Percentiles rank a stretch among this genome's conserved stretches.
Evolutionary conservation across 2,329 filamentous ascomycete species (phyloP).

Genomic region (Aureobasidium uvarum): DNA sequence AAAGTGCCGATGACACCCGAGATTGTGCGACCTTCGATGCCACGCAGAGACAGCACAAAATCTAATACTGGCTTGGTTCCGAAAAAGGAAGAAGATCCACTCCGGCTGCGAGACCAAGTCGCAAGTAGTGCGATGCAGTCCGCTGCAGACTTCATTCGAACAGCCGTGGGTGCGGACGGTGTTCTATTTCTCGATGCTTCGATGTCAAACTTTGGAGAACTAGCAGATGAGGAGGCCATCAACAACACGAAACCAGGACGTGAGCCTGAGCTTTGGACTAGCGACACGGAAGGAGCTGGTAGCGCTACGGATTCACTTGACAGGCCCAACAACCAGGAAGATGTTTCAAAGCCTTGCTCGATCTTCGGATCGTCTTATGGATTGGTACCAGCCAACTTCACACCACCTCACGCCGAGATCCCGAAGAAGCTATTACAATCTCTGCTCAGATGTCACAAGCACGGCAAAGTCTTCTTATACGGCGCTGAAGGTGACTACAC

Average conservation of each 20-base stretch:
- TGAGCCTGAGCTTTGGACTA: not conserved
- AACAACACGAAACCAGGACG: slow-evolving; percentile 9
- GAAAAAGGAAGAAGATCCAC: slow-evolving; percentile 31
- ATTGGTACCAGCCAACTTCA: slow-evolving; percentile 10
- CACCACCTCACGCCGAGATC: slow-evolving; percentile 10
- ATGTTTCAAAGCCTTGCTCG: slow-evolving; percentile 15
- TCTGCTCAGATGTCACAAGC: slow-evolving; percentile 36
- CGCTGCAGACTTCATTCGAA: slow-evolving; percentile 47
- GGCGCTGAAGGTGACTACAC: slow-evolving; percentile 31
- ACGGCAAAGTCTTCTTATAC: slow-evolving; percentile 41
- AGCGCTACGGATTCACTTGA: slow-evolving; percentile 16
- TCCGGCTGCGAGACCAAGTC: slow-evolving; percentile 30
- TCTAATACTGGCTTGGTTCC: slow-evolving; percentile 6
- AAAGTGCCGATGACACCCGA: not conserved
- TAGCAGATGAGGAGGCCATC: slow-evolving; percentile 6
- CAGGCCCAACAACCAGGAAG: not conserved
- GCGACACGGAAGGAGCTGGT: slow-evolving; percentile 19
- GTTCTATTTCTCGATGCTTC: slow-evolving; percentile 44
- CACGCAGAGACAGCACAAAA: slow-evolving; percentile 18
- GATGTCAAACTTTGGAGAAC: slow-evolving; percentile 17
- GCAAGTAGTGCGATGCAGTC: slow-evolving; percentile 40
- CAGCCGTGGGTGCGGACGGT: slow-evolving; percentile 48
- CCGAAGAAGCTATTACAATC: slow-evolving; percentile 29
- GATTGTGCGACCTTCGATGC: not conserved
- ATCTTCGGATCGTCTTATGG: slow-evolving; percentile 18